Evolutionary conservation across 257 asterid species (phyloP), one percentile per base, ranked within the genome.

Genomic region (Avicennia marina): DNA sequence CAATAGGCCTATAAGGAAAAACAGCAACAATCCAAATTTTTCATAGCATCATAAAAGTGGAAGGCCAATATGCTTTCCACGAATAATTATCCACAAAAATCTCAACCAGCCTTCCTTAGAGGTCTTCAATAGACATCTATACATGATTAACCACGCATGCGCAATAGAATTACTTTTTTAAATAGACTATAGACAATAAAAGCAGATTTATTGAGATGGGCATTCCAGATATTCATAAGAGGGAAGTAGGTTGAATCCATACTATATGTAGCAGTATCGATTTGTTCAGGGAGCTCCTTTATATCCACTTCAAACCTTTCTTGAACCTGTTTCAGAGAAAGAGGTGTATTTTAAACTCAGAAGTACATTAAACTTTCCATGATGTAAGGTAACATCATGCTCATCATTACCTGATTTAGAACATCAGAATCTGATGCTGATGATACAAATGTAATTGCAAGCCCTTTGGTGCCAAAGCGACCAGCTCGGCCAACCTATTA

Each of bases 391-490:
- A 26, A 29, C 15, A 18, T 12, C 10, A 58, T 53, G 11, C 4
- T 17, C 48, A 48, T 56, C 29, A 32, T 40, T 42, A 81, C 94
- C 88, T 81, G 94, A 66, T 86, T 86, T 16, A 86, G 82, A 46
- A 86, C 88, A 52, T 77, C 83, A 34, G 95, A 86, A 76, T 86
- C 95, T 20, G 88, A 73, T 33, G 90, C 84, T 50, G 90, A 86
- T 6, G 95, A 81, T 47, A 86, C 95, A 61, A 86, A 86, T 17
- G 90, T 86, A 34, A 86, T 86, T 46, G 87, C 95, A 73, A 86
- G 94, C n/a, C 95, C 95, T 69, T 86, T 86, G 36, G 94, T 83
- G 29, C 95, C 95, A 62, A 86, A 86, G 53, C 95, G 74, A 60
- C 95, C 95, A 45, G 94, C 95, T 71, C 94, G 73, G 53, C 95